Evolutionary conservation across 345 rosid species (phyloP).

Genomic region (Reutealis trisperma): DNA sequence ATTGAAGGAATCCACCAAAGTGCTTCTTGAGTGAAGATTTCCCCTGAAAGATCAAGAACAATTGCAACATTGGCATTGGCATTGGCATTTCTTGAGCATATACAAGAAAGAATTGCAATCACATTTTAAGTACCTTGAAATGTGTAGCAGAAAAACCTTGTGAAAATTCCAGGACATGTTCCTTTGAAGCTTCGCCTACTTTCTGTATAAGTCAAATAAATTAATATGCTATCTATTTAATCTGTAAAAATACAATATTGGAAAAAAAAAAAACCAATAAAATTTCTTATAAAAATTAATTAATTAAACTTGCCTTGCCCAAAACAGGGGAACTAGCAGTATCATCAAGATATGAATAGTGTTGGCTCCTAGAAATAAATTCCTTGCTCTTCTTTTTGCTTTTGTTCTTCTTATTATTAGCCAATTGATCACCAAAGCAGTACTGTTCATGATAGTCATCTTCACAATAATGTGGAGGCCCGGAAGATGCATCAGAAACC

Average conservation of each 20-base stretch:
- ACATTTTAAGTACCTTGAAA: slow-evolving; percentile 33
- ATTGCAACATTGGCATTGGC: neutral
- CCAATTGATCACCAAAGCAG: slow-evolving; percentile 34
- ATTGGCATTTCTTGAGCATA: neutral
- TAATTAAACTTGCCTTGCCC: slow-evolving; percentile 45
- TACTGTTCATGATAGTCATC: slow-evolving; percentile 31
- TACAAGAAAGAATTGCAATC: neutral
- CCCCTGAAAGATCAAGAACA: slow-evolving; percentile 36
- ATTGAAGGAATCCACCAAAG: slow-evolving; percentile 45
- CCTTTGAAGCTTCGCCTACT: slow-evolving; percentile 33
- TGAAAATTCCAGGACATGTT: slow-evolving; percentile 42
- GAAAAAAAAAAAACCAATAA: neutral
- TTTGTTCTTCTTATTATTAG: slow-evolving; percentile 26
- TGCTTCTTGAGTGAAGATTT: slow-evolving; percentile 43
- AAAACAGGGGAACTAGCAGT: slow-evolving; percentile 71
- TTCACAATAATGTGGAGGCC: slow-evolving; percentile 53
- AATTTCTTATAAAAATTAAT: neutral
- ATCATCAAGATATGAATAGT: slow-evolving; percentile 60
- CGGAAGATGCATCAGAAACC: slow-evolving; percentile 95
- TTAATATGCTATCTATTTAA: no score
- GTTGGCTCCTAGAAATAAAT: slow-evolving; percentile 27
- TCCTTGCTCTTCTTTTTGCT: slow-evolving; percentile 42
- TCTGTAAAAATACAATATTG: neutral
- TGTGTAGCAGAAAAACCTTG: slow-evolving; percentile 52
- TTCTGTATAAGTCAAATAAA: slow-evolving; percentile 25